Evolutionary conservation across 139 green algal genomes (phyloP), one percentile per base, ranked within the genome.

Genomic region (Coelastrella sp.): DNA sequence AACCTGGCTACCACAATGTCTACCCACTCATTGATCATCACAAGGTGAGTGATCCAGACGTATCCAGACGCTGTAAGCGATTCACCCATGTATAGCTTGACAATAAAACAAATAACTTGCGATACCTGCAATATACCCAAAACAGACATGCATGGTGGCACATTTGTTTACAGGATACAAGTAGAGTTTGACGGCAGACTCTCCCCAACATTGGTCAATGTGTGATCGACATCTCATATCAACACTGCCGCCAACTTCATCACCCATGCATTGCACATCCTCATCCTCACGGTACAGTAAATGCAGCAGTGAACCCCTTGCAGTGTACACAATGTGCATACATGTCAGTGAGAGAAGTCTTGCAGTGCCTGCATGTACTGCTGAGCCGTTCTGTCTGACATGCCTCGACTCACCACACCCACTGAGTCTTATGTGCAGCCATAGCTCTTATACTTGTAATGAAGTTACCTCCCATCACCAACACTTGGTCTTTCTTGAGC

Each of bases 51-150:
- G 13, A 1, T 57, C 48, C 13, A 23, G 48, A 57, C 13, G 17
- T 15, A 57, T 57, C 48, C 17, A 57, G 17, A 23, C 48, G 73
- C 48, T 82, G 75, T 21, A 93, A 77, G 32, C 81, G 80, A 60
- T 92, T 93, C 48, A 89, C 51, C 30, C 83, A 91, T 9, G 90
- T 91, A 85, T 93, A 93, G 60, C 86, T 81, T 30, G 90, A 93
- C 8, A 91, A 41, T 4, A 86, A n/a, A 3, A 91, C 76, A 71
- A 91, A 93, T 37, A 92, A 81, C 74, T 78, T 75, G 30, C 90
- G 88, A 69, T 93, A 93, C 90, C 90, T 93, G 83, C 59, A 53
- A 30, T n/a, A 37, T 3, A 15, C n/a, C n/a, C n/a, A n/a, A n/a
- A n/a, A n/a, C n/a, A n/a, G n/a, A n/a, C n/a, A n/a, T n/a, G n/a